These are phyloP conservation scores for Colletotrichum paranaense DNA, from an alignment of 2,329 filamentous ascomycete species.

Conservation along the genomic window DNA sequence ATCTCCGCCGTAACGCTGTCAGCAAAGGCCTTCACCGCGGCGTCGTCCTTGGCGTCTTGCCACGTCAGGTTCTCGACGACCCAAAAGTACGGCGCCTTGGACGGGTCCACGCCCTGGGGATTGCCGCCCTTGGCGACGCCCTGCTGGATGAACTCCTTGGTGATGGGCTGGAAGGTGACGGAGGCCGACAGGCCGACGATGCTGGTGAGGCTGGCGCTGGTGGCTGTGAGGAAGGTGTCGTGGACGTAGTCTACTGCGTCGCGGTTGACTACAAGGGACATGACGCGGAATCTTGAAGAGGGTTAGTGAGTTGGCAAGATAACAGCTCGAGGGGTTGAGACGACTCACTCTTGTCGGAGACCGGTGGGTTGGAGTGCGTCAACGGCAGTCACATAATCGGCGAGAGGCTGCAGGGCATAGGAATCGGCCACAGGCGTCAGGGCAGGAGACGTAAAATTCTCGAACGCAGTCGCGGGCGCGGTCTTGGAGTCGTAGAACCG, in stretches of 20 bases:
- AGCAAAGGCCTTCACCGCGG: not conserved
- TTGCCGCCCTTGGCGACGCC: conserved; percentile 29
- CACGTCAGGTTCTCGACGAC: conserved; percentile 36
- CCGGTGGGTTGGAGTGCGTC: conserved; percentile 35
- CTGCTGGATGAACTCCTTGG: conserved; percentile 30
- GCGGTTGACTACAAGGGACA: conserved; percentile 33
- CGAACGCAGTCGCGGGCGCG: conserved; percentile 20
- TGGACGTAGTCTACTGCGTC: conserved; percentile 32
- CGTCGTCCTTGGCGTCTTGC: conserved; percentile 26
- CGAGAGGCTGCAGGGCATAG: conserved; percentile 30
- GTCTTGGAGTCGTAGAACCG: conserved; percentile 35
- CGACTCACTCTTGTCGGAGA: conserved; percentile 32
- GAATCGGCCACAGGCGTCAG: conserved; percentile 30
- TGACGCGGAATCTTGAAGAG: conserved; percentile 32
- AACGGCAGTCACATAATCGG: conserved; percentile 29
- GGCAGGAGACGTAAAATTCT: conserved; percentile 35
- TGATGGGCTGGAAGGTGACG: conserved; percentile 37
- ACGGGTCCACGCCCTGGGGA: conserved; percentile 34
- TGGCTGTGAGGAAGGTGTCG: conserved; percentile 23
- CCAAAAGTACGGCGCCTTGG: conserved; percentile 36
- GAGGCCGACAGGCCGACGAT: conserved; percentile 28
- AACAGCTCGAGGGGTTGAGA: not conserved
- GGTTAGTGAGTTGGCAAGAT: not conserved
- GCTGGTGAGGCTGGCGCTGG: conserved; percentile 14
- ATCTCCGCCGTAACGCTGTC: conserved; percentile 18